These are phyloP conservation scores for Xylaria sp. DNA, from an alignment of 2,329 filamentous ascomycete species.

Conservation along the genomic window DNA sequence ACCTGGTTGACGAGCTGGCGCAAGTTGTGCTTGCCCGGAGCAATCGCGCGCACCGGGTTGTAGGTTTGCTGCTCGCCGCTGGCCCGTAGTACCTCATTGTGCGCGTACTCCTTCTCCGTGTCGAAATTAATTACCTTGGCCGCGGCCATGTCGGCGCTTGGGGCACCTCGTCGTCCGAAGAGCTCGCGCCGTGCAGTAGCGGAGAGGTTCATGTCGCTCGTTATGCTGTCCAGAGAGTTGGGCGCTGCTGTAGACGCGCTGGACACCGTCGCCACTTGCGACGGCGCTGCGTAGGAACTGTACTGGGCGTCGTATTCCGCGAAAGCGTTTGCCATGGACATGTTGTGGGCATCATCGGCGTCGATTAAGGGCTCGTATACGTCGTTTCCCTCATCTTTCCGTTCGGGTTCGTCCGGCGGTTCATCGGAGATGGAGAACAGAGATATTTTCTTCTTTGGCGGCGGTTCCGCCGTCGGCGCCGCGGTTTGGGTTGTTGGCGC, in stretches of 20 bases:
- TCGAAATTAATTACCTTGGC: constrained; percentile 86
- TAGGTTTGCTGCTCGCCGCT: constrained; percentile 77
- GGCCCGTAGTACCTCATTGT: constrained; percentile 81
- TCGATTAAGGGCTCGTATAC: constrained; percentile 65
- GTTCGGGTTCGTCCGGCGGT: constrained; percentile 45
- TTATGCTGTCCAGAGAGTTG: constrained; percentile 75
- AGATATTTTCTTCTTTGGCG: constrained; percentile 69
- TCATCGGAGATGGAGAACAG: constrained; percentile 74
- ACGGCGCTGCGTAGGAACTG: constrained; percentile 20
- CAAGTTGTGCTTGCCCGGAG: constrained; percentile 89
- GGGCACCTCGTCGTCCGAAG: constrained; percentile 72
- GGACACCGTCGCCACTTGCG: constrained; percentile 46
- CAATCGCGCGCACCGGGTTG: constrained; percentile 84
- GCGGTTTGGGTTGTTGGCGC: constrained; percentile 31
- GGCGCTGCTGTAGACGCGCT: constrained; percentile 44
- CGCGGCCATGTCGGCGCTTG: constrained; percentile 52
- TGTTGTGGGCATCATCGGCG: constrained; percentile 42
- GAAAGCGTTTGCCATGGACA: constrained; percentile 49
- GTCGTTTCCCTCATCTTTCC: constrained; percentile 44
- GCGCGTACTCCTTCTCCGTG: constrained; percentile 85
- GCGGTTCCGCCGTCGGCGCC: constrained; percentile 30
- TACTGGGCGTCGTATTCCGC: constrained; percentile 50
- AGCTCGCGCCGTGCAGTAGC: constrained; percentile 82
- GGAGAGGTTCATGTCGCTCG: constrained; percentile 81
- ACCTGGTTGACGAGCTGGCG: constrained; percentile 88